phyloP scores from a whole-genome alignment of 331 rosid genomes.

The Malus hybrid region DNA sequence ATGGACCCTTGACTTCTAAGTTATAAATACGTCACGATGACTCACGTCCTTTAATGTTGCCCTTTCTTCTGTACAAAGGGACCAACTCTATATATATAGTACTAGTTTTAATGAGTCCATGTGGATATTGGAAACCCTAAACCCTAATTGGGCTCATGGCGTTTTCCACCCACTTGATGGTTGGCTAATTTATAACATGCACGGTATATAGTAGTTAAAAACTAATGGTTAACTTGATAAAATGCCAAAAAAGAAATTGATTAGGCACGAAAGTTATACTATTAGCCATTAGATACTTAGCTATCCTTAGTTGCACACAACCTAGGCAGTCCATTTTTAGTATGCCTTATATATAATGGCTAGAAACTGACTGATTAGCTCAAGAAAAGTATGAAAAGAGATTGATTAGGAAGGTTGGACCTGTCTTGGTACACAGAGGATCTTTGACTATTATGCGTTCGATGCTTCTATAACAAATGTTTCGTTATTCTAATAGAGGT shows the following conservation, averaged over 20 bases:
- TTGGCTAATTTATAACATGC: too few relatives aligned
- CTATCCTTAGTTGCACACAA: not conserved
- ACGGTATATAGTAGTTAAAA: too few relatives aligned
- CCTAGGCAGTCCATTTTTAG: too few relatives aligned
- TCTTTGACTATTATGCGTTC: too few relatives aligned
- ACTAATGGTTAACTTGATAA: too few relatives aligned
- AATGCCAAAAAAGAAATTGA: too few relatives aligned
- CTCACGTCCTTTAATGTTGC: too few relatives aligned
- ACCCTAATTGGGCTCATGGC: not conserved
- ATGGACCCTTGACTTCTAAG: not conserved
- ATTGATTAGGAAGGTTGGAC: not conserved
- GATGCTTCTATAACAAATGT: too few relatives aligned
- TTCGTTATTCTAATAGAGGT: too few relatives aligned
- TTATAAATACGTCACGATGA: too few relatives aligned
- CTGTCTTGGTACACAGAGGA: not conserved
- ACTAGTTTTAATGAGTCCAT: not conserved
- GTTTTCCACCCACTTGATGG: not conserved
- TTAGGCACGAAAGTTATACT: not conserved
- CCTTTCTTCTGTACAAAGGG: not conserved
- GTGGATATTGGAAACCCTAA: not conserved
- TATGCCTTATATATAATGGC: not conserved
- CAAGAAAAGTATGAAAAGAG: not conserved
- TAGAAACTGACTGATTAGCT: too few relatives aligned
- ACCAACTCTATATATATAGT: rapidly evolving
- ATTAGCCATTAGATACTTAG: too few relatives aligned